phyloP scores from a whole-genome alignment of 768 basidiomycete species.

The Tylopilus vinaceipallidus region DNA sequence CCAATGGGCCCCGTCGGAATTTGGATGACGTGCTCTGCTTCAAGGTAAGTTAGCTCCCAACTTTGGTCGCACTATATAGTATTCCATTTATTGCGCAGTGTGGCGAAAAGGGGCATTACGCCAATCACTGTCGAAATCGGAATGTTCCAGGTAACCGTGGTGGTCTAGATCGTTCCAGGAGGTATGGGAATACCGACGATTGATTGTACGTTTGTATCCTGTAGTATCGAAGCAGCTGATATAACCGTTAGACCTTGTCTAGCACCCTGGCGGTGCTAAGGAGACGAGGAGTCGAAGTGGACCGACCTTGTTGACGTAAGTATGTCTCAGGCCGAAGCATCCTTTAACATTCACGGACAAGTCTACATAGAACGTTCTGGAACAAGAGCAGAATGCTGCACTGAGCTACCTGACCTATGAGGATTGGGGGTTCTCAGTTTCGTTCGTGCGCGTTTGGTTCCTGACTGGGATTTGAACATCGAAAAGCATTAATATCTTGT shows the following conservation, averaged over 20 bases:
- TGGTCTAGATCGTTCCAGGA: conserved; percentile 57
- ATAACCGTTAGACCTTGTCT: too few relatives aligned
- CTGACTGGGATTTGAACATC: too few relatives aligned
- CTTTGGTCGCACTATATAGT: neutral
- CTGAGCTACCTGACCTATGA: too few relatives aligned
- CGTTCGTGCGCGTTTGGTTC: too few relatives aligned
- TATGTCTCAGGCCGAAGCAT: neutral
- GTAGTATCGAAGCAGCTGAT: neutral
- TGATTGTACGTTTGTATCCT: conserved; percentile 6
- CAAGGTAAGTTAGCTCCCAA: conserved; percentile 57
- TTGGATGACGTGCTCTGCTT: conserved; percentile 84
- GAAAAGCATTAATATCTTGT: too few relatives aligned
- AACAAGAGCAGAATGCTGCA: too few relatives aligned
- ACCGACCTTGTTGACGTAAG: neutral
- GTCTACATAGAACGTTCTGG: neutral
- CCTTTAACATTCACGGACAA: neutral
- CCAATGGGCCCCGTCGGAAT: conserved; percentile 60
- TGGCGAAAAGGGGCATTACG: conserved; percentile 92
- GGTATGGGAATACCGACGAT: conserved; percentile 31
- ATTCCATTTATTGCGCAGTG: conserved; percentile 48
- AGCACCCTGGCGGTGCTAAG: too few relatives aligned
- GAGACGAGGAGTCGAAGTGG: neutral
- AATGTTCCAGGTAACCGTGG: conserved; percentile 92
- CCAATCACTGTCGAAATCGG: conserved; percentile 87
- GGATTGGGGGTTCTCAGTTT: too few relatives aligned